Conservation (phyloP, 179 eudicot species). For the Patellifolia procumbens region DNA sequence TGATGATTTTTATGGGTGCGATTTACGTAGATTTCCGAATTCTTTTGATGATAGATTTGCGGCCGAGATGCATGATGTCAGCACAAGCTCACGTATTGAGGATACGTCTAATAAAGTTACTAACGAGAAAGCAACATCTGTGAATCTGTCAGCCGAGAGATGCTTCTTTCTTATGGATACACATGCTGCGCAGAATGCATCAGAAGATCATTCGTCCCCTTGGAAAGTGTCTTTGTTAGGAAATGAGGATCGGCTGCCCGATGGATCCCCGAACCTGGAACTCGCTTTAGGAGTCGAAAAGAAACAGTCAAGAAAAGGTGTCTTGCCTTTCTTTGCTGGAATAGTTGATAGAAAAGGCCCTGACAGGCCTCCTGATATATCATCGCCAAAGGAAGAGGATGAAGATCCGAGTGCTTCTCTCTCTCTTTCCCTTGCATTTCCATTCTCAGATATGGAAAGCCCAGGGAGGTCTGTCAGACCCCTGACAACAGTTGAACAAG, state of each 20-base stretch:
- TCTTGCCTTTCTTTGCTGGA: slow-evolving; percentile 38
- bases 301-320: slow-evolving; percentile 40
- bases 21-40: slow-evolving; percentile 14
- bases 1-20: slow-evolving; percentile 25
- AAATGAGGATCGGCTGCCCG: slow-evolving; percentile 38
- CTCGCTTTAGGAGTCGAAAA: slow-evolving; percentile 73
- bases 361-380: slow-evolving; percentile 36
- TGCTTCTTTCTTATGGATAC: slow-evolving; percentile 51
- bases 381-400: slow-evolving; percentile 35
- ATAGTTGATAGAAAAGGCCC: slow-evolving; percentile 40
- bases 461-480: slow-evolving; percentile 28
- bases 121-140: slow-evolving; percentile 23
- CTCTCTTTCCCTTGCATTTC: slow-evolving; percentile 79
- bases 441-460: slow-evolving; percentile 45
- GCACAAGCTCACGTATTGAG: slow-evolving; percentile 30
- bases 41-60: slow-evolving; percentile 30
- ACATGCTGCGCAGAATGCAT: slow-evolving; percentile 27
- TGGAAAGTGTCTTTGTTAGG: slow-evolving; percentile 30
- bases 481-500: slow-evolving; percentile 31
- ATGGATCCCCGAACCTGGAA: slow-evolving; percentile 56
- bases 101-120: slow-evolving; percentile 26
- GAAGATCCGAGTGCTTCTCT: slow-evolving; percentile 66
- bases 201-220: slow-evolving; percentile 21
- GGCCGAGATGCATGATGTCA: slow-evolving; percentile 22
- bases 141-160: slow-evolving; percentile 40